Evolutionary conservation across 2,329 filamentous ascomycete species (phyloP), one percentile per base, ranked within the genome.

Genomic region (Myotisia sp.): DNA sequence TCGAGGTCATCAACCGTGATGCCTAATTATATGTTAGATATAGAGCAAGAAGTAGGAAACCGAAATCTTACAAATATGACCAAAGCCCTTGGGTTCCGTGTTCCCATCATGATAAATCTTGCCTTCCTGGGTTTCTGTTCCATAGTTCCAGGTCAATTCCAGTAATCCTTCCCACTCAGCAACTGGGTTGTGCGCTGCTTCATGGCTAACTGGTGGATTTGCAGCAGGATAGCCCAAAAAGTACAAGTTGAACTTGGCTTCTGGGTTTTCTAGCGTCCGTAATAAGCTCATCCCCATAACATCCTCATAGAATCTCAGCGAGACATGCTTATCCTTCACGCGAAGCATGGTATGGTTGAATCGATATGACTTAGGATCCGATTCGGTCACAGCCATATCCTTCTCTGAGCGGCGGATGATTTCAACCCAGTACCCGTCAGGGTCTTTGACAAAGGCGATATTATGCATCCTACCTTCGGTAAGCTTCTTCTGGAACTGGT

Each of bases 31-130:
- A 32, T 19, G 23, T 39, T 36, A 39, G 33, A 6, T n/a, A 21
- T 22, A 12, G 3, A n/a, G 8, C 13, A 4, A 33, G 12, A 5
- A 27, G 29, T 19, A 7, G 20, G 21, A 10, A 14, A 24, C 8
- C 26, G 31, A 65, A n/a, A n/a, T n/a, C 72, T 62, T 58, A 79
- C 84, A 92, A 41, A 94, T 85, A 51, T 94, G 86, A 0, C 87
- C 86, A 45, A 94, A 95, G 1, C 90, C 90, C 56, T 94, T 85
- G 1, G 87, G 87, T 55, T 92, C 67, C 26, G 76, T 67, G 56
- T 98, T 98, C 23, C 90, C 90, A 47, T 92, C 77, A 59, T 98
- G 87, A 55, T 98, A 98, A 53, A 93, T 90, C 43, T 63, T 63
- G 37, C 76, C 71, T 42, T 95, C 80, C 40, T 64, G 51, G 53